Base-by-base conservation (phyloP, 805 yeast genomes). In the Saccharomyces eubayanus region DNA sequence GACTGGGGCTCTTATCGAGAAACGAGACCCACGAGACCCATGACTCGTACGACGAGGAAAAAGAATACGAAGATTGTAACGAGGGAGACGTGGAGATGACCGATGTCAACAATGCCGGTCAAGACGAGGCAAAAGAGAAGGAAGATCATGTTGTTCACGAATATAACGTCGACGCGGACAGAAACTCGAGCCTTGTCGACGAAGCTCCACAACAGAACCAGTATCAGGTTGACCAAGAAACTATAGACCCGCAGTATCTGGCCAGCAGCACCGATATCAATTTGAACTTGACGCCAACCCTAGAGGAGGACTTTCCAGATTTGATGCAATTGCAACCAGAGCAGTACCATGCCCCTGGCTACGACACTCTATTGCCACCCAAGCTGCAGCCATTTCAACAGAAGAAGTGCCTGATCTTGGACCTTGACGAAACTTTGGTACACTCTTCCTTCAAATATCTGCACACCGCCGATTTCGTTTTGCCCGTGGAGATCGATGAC, bases 401-500 rank as follows among this genome's bases (percentile, higher is more conserved):
- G 53, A 84, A 87, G 55, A 94, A 94, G 70, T 91, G 97, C 70
- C 77, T 94, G 31, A 87, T 94, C 12, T 76, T 94, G 52, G 99
- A 94, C 71, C 74, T 94, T 58, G 99, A 94, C 71, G 99, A 94
- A 71, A 94, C 99, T 2, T 78, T 94, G 55, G 99, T 94, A 31
- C 99, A 94, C 70, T 88, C 96, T 1, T 85, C 96, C 6, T 94
- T 94, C 76, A 91, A 92, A 70, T 89, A 85, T 69, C 78, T 94
- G 54, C 82, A 95, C 55, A 86, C 90, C 47, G 96, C 97, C 1
- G 99, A 94, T 72, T 94, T 94, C 72, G 95, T 95, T 48, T 89
- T 94, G 50, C 98, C 99, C 14, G 99, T 94, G 51, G 98, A 92
- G 69, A 92, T 94, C 58, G 98, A 94, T 63, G 85, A 85, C 62